These are phyloP conservation scores for Tricharina praecox DNA, from an alignment of 495 filamentous ascomycete genomes.

Conservation along the genomic window DNA sequence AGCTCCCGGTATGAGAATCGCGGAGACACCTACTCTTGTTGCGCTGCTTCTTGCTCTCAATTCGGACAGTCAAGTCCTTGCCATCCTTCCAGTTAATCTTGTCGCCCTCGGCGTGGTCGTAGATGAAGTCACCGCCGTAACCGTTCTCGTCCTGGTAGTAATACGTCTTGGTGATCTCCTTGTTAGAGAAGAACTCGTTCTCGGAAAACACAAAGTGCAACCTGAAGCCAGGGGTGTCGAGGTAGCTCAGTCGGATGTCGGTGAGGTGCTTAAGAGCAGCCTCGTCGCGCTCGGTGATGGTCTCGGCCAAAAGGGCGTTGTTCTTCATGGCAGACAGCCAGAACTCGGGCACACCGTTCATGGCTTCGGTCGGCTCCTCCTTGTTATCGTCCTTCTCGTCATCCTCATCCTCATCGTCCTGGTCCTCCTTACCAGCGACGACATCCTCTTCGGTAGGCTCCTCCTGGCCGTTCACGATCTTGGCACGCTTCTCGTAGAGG, in stretches of 20 bases:
- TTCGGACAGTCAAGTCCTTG: slow-evolving; percentile 79
- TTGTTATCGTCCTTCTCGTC: slow-evolving; percentile 39
- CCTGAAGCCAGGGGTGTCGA: slow-evolving; percentile 92
- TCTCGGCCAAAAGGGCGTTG: slow-evolving; percentile 84
- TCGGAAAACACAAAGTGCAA: slow-evolving; percentile 92
- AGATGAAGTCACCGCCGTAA: slow-evolving; percentile 97
- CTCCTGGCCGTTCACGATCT: slow-evolving; percentile 72
- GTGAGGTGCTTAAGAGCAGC: slow-evolving; percentile 73
- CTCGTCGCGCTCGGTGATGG: slow-evolving; percentile 96
- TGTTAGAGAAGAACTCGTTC: slow-evolving; percentile 94
- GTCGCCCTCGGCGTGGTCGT: slow-evolving; percentile 94
- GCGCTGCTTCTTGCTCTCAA: slow-evolving; percentile 97
- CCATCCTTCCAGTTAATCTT: slow-evolving; percentile 94
- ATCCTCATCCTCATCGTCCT: slow-evolving; percentile 49
- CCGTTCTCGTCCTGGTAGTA: slow-evolving; percentile 98
- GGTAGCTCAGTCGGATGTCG: slow-evolving; percentile 97
- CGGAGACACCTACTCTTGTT: slow-evolving; percentile 71
- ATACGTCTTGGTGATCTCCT: slow-evolving; percentile 93
- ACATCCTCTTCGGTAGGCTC: slow-evolving; percentile 82
- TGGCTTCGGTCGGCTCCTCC: slow-evolving; percentile 31
- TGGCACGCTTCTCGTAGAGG: slow-evolving; percentile 84
- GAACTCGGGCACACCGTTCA: slow-evolving; percentile 86
- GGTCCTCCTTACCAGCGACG: slow-evolving; percentile 64
- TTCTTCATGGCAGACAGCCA: slow-evolving; percentile 99
- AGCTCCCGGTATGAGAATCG: no score